Base-by-base conservation (phyloP, 768 basidiomycete genomes). In the Scleroderma bovista region DNA sequence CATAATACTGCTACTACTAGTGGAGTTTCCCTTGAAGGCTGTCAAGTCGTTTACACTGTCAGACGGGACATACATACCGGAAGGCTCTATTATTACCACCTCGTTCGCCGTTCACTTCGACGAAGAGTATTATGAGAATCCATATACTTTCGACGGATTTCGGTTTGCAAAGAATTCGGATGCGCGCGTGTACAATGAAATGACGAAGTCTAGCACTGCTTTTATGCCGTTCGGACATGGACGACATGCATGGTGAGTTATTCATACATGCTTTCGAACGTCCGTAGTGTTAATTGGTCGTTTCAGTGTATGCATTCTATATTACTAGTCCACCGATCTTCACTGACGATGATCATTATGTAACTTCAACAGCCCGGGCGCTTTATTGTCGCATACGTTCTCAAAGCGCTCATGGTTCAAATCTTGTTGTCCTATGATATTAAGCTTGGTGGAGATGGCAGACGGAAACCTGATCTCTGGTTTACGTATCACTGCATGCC, bases 41-140 rank as follows among this genome's bases (percentile, higher is more conserved):
- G 42, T 70, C 20, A 61, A 68, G 46, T 70, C 73, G 39, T 71
- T 70, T 56, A 71, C 67, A 1, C 70, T 79, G 45, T 73, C 72
- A 3, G 69, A 78, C 55, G 75, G 75, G 6, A 71, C 68, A 1
- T 52, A 56, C 38, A 53, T 78, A 12, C 75, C 75, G 3, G 58
- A 61, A 31, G 74, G 72, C 2, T 68, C 24, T 3, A 4, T 20
- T 15, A n/a, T 46, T 15, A 10, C 44, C 5, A 23, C 26, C 9
- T 46, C 44, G 3, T 3, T 46, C 12, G 24, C 23, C 8, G 43
- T 50, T 1, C 58, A 61, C 40, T 46, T 26, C 17, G 44, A 46
- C 17, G 19, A 20, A 3, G 44, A 24, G 10, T 26, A 5, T 10
- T 46, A 46, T 31, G 26, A 46, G 31, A 32, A 46, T 19, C 19